phyloP scores from a whole-genome alignment of 2,329 filamentous ascomycete genomes.

The Escovopsis sp. region DNA sequence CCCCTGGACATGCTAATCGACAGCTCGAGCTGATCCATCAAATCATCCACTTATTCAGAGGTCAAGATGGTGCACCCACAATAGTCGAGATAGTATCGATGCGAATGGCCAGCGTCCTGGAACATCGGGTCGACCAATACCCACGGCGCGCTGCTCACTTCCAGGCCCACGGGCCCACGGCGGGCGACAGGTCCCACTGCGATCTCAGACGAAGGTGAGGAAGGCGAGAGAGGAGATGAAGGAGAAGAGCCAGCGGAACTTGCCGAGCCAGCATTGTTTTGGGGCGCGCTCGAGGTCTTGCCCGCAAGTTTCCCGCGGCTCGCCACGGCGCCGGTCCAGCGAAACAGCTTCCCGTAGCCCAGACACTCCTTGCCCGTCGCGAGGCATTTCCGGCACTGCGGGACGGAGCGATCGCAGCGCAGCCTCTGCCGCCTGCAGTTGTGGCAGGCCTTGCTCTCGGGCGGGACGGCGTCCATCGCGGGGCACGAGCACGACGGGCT shows the following conservation, averaged over 20 bases:
- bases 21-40: too few species aligned
- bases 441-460: constrained; percentile 27
- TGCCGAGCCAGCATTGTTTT: neutral
- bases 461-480: constrained; percentile 14
- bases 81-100: constrained; percentile 27
- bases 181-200: constrained; percentile 15
- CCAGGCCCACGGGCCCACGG: constrained; percentile 8
- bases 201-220: neutral
- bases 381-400: constrained; percentile 36
- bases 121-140: constrained; percentile 28
- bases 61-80: constrained; percentile 14
- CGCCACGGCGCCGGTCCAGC: constrained; percentile 35
- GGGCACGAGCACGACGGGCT: neutral
- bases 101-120: constrained; percentile 38
- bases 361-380: constrained; percentile 35
- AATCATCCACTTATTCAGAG: neutral
- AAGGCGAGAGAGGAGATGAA: neutral
- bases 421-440: constrained; percentile 39
- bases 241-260: too few species aligned
- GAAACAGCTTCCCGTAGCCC: constrained; percentile 37
- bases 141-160: constrained; percentile 17
- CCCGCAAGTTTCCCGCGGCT: constrained; percentile 28
- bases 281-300: constrained; percentile 16
- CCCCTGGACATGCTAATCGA: too few species aligned
- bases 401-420: constrained; percentile 36